Percentiles rank a stretch among this genome's conserved stretches.
phyloP scores from a whole-genome alignment of 305 asterid genomes.

The Fraxinus sp. region DNA sequence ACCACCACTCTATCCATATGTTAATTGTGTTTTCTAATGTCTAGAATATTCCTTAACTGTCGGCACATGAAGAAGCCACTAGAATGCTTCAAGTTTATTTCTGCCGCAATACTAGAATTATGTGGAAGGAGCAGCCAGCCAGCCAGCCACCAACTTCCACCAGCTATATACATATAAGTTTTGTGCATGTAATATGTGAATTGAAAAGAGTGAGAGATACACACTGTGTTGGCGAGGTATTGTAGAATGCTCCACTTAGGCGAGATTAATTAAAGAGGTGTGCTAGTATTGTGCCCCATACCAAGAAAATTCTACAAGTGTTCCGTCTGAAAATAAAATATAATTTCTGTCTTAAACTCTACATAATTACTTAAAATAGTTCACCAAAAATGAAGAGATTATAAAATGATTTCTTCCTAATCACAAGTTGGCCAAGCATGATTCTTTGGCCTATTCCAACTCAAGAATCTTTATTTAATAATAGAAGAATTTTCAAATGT shows the following conservation, averaged over 20 bases:
- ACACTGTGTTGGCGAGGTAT: not conserved
- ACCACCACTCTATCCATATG: not conserved
- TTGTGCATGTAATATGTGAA: not conserved
- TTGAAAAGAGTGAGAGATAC: not conserved
- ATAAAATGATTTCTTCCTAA: not conserved
- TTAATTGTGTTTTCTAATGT: not conserved
- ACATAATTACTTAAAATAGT: not conserved
- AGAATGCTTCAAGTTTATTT: not conserved
- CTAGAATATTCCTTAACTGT: not conserved
- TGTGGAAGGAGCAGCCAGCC: not conserved
- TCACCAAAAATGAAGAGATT: not conserved
- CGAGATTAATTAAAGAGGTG: not conserved
- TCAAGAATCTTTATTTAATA: not conserved
- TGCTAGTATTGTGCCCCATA: not conserved
- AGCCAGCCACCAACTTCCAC: not conserved
- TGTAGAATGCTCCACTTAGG: not conserved
- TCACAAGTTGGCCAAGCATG: not conserved
- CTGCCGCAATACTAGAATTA: not conserved
- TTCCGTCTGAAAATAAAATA: not conserved
- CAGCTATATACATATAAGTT: not conserved
- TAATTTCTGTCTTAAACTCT: not conserved
- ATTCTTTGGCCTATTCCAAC: not conserved
- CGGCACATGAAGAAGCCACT: not conserved
- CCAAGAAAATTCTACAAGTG: not conserved
- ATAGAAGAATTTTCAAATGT: not conserved